Base-by-base conservation (phyloP, 768 basidiomycete genomes). In the Mycena haematopus region DNA sequence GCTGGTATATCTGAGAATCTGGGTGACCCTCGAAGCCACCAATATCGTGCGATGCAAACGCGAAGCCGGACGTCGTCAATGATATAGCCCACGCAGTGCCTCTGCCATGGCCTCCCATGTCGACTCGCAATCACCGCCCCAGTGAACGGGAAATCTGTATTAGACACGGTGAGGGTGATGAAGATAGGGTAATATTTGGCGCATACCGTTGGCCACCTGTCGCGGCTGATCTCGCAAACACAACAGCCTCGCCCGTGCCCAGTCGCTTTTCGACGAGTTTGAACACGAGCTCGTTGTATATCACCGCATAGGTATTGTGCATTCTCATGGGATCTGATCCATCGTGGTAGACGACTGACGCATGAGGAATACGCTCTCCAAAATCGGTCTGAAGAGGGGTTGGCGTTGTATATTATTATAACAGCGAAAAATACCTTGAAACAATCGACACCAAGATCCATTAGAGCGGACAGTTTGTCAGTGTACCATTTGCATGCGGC, bases 51-150 rank as follows among this genome's bases (percentile, higher is more conserved):
- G 87, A 87, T 8, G 87, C 84, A 74, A 85, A 91, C 0, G 82
- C 87, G 67, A 90, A 92, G 1, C 90, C 89, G 31, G 88, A 89
- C 6, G 81, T 61, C 1, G 87, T 87, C 56, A 91, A 73, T 40
- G 86, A 87, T n/a, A 92, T 74, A 19, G 79, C 78, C 90, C 90
- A 6, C 89, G 80, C 54, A 91, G 74, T 1, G 88, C 84, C 73
- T 92, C 89, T 0, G 87, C 87, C 89, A 92, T 91, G 5, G 88
- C 90, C 71, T 89, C 88, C 76, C 84, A 91, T 1, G 88, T 89
- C 6, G 87, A 87, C 70, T 90, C 89, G 73, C 89, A 90, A 63
- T 92, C 89, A 2, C 90, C 89, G 52, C 87, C 86, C 88, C 88
- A 88, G 69, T 89, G 87, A 69, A 77, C 72, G 17, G 78, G 75